Base-by-base conservation (phyloP, 2,329 filamentous ascomycete genomes). In the Cryphonectria radicalis region DNA sequence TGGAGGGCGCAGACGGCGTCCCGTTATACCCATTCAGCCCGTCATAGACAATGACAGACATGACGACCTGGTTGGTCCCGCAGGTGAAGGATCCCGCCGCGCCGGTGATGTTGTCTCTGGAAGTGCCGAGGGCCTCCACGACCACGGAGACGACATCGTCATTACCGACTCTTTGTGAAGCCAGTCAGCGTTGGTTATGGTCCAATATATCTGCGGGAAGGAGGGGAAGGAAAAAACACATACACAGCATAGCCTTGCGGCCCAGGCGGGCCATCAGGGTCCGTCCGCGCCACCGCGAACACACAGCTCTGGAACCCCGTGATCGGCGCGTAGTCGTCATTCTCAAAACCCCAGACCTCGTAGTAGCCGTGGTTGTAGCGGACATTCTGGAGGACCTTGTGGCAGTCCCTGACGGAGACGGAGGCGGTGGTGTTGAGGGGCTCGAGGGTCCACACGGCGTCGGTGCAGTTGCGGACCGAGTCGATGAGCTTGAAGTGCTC, bases 291-390 rank as follows among this genome's bases (percentile, higher is more conserved):
- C 17, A 70, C 43, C 3, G 70, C 70, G 11, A 72, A 42, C 10
- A 72, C 70, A 14, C 70, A 72, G 53, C 67, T 70, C 25, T 68
- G 43, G 53, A 60, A 67, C 5, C 70, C 70, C 1, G 65, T 63
- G 25, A 72, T 53, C 1, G 70, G 70, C 11, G 62, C 63, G 37
- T 68, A 72, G 14, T 42, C 32, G 35, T 62, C 19, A 55, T 35
- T 63, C 1, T 62, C 42, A n/a, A 72, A 72, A 13, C 63, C 35
- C 70, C 70, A 72, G 22, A 72, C 32, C 55, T 72, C 70, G 65
- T 67, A 72, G 32, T 68, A 72, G 37, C 70, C 70, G 25, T 63
- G 65, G 42, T 72, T 72, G 53, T 67, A 67, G 19, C 60, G 32
- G 28, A 53, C 37, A 53, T 70, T 69, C 1, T 22, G 40, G n/a